Percentiles rank a stretch among this genome's conserved stretches.
phyloP scores from a whole-genome alignment of 176 grass and related monocot genomes.

The Phragmites australis region DNA sequence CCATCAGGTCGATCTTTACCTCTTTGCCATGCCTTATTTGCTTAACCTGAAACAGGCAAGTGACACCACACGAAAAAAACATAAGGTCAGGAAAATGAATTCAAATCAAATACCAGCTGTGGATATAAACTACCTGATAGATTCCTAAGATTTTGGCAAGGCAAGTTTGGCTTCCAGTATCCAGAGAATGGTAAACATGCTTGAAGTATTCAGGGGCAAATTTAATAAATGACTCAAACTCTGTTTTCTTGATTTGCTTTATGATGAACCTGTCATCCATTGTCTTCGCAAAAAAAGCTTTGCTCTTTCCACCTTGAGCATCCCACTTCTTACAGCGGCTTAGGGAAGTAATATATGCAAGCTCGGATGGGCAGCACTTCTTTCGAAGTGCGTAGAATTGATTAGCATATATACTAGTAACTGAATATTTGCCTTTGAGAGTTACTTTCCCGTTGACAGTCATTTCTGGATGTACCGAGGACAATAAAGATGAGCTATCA shows the following conservation, averaged over 20 bases:
- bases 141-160: constrained; percentile 95
- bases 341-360: constrained; percentile 77
- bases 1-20: constrained; percentile 82
- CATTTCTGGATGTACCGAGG: constrained; percentile 73
- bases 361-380: constrained; percentile 87
- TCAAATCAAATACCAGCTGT: constrained; percentile 19
- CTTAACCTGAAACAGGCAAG: constrained; percentile 54
- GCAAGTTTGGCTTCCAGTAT: constrained; percentile 83
- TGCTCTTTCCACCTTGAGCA: constrained; percentile 96
- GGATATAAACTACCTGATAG: constrained; percentile 77
- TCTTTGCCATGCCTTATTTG: constrained; percentile 80
- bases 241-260: constrained; percentile 98
- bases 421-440: constrained; percentile 69
- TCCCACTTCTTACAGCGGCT: constrained; percentile 96
- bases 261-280: constrained; percentile 95
- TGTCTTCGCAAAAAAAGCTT: constrained; percentile 90
- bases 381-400: constrained; percentile 72
- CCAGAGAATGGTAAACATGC: constrained; percentile 72
- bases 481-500: constrained; percentile 51
- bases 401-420: constrained; percentile 65
- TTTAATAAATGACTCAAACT: constrained; percentile 94
- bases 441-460: constrained; percentile 54
- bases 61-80: constrained; percentile 31
- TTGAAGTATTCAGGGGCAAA: constrained; percentile 91
- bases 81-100: constrained; percentile 25